Evolutionary conservation across 2,329 filamentous ascomycete genomes (phyloP).

Genomic region (Simplicillium aogashimaense): DNA sequence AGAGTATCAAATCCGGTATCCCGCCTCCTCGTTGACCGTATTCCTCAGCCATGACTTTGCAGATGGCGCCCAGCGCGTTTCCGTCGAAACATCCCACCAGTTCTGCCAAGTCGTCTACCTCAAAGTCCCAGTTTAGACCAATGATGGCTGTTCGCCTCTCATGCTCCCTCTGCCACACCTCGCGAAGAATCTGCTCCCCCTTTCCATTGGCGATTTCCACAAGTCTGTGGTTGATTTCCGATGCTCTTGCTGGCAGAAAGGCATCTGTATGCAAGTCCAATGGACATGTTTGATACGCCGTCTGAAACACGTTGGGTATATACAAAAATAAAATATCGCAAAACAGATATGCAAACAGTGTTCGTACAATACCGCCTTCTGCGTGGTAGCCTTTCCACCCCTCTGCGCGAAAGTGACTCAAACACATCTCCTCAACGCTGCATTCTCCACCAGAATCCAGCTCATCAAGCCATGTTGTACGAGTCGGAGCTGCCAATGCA

Average conservation of each 20-base stretch:
- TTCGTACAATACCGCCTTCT: constrained; percentile 87
- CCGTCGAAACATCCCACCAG: constrained; percentile 70
- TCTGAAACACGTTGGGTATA: constrained; percentile 95
- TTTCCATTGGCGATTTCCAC: constrained; percentile 80
- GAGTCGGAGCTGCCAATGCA: constrained; percentile 39
- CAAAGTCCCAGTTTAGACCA: constrained; percentile 85
- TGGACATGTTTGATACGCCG: constrained; percentile 86
- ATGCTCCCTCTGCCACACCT: constrained; percentile 58
- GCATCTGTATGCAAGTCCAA: constrained; percentile 87
- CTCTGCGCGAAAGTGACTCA: constrained; percentile 70
- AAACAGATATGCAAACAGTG: constrained; percentile 82
- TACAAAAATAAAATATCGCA: constrained; percentile 89
- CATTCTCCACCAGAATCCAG: constrained; percentile 61
- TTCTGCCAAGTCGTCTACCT: constrained; percentile 66
- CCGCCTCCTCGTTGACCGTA: constrained; percentile 80
- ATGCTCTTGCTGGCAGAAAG: constrained; percentile 78
- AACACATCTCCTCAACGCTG: constrained; percentile 87
- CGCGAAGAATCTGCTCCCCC: constrained; percentile 55
- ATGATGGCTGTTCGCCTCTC: constrained; percentile 75
- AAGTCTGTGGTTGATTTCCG: constrained; percentile 80
- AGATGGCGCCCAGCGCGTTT: constrained; percentile 72
- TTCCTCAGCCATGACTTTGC: constrained; percentile 92
- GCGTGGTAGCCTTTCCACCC: constrained; percentile 95
- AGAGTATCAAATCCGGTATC: constrained; percentile 87
- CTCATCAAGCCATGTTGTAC: constrained; percentile 85